Evolutionary conservation across 2,329 filamentous ascomycete genomes (phyloP).

Genomic region (Ceratocystis alfenasii): DNA sequence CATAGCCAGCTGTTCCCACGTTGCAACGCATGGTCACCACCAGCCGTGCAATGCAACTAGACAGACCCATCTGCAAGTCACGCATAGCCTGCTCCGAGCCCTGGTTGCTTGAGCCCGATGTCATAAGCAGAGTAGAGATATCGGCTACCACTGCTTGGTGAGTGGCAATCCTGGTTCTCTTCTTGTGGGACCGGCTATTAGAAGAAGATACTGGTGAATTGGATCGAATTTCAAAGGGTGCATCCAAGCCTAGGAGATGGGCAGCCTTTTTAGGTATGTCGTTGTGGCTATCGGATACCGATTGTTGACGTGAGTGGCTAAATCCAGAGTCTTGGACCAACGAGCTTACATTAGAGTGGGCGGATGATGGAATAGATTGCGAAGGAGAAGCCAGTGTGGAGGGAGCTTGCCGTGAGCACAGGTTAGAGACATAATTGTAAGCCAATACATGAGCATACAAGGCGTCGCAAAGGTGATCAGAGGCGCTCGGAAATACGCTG

Average conservation of each 20-base stretch:
- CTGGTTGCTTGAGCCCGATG: constrained; percentile 25
- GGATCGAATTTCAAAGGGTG: constrained; percentile 22
- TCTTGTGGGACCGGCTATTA: not conserved
- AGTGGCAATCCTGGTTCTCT: not conserved
- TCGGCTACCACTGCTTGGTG: not conserved
- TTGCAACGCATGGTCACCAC: constrained; percentile 36
- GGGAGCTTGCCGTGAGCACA: constrained; percentile 23
- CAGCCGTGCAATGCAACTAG: constrained; percentile 40
- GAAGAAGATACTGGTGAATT: constrained; percentile 24
- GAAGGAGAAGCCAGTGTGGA: not conserved
- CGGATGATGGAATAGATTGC: constrained; percentile 20
- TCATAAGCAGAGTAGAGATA: not conserved
- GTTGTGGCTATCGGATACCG: constrained; percentile 23
- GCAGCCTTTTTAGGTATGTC: constrained; percentile 43
- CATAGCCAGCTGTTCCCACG: not conserved
- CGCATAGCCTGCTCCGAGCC: constrained; percentile 32
- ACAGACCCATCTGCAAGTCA: constrained; percentile 39
- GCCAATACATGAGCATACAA: constrained; percentile 48
- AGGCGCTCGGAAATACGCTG: constrained; percentile 41
- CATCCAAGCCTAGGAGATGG: constrained; percentile 37
- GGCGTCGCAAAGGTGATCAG: constrained; percentile 46
- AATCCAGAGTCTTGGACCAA: constrained; percentile 1
- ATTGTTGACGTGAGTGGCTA: constrained; percentile 23
- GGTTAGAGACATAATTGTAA: constrained; percentile 44
- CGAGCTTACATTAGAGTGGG: constrained; percentile 21